These are phyloP conservation scores for Vigna trinervia DNA, from an alignment of 306 rosid species.

Conservation along the genomic window DNA sequence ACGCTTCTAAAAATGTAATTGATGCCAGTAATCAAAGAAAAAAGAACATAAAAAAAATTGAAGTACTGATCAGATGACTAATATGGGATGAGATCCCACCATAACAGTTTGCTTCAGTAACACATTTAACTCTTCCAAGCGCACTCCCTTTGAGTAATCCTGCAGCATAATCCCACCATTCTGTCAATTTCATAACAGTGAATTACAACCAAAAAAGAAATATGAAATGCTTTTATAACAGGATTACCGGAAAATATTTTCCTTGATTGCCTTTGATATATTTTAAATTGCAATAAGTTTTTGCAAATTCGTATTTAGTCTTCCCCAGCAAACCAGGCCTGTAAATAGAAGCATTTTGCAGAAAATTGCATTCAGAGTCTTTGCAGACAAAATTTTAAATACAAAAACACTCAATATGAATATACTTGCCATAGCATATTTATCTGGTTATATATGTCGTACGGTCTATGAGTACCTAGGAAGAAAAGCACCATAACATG, in stretches of 20 bases:
- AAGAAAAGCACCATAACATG: conserved; percentile 58
- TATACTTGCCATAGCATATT: conserved; percentile 87
- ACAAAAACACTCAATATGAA: conserved; percentile 39
- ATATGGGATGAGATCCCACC: conserved; percentile 59
- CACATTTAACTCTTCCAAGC: conserved; percentile 95
- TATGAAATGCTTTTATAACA: conserved; percentile 36
- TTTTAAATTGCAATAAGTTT: conserved; percentile 81
- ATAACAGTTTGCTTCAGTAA: conserved; percentile 89
- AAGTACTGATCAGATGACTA: conserved; percentile 29
- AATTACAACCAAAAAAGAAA: conserved; percentile 34
- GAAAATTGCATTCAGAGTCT: conserved; percentile 36
- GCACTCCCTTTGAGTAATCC: conserved; percentile 92
- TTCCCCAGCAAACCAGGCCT: conserved; percentile 96
- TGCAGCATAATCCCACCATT: conserved; percentile 55
- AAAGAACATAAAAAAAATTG: background rate
- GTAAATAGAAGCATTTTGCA: conserved; percentile 44
- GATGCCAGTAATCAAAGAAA: conserved; percentile 7
- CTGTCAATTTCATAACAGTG: conserved; percentile 33
- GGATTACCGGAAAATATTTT: conserved; percentile 73
- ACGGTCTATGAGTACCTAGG: conserved; percentile 96
- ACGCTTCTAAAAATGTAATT: background rate
- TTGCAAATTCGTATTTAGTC: conserved; percentile 78
- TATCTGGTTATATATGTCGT: conserved; percentile 94
- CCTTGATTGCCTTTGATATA: conserved; percentile 63
- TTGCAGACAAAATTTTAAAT: conserved; percentile 18